Conservation (phyloP, 805 yeast species). For the Spathaspora sp. region DNA sequence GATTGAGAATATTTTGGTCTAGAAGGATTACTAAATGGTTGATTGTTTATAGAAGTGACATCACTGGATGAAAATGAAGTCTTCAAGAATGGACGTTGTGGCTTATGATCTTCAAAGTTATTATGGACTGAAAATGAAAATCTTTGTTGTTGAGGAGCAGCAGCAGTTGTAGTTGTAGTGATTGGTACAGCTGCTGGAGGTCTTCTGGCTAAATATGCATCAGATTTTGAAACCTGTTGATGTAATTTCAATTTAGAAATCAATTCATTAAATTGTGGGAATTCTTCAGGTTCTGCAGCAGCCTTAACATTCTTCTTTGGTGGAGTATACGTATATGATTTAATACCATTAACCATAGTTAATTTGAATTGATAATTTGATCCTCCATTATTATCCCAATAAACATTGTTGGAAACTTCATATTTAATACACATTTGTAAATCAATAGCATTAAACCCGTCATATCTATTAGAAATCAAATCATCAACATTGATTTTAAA, state of each 20-base stretch:
- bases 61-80: constrained; percentile 8
- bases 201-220: constrained; percentile 3
- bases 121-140: constrained; percentile 3
- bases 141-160: constrained; percentile 2
- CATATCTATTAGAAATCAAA: constrained; percentile 3
- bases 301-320: not conserved
- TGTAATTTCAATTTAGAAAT: constrained; percentile 16
- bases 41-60: not conserved
- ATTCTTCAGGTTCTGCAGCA: not conserved
- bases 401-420: constrained; percentile 19
- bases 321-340: constrained; percentile 4
- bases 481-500: constrained; percentile 44
- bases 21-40: not conserved
- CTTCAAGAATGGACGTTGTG: constrained; percentile 3
- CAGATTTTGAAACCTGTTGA: constrained; percentile 5
- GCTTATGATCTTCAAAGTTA: constrained; percentile 3
- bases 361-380: constrained; percentile 31
- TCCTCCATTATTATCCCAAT: constrained; percentile 38
- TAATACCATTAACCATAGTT: constrained; percentile 1
- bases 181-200: not conserved
- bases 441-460: constrained; percentile 17
- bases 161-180: not conserved
- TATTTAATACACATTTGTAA: constrained; percentile 34
- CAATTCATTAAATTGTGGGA: constrained; percentile 19
- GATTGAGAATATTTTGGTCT: constrained; percentile 7